These are phyloP conservation scores for Suillus variegatus DNA, from an alignment of 768 basidiomycete genomes.

Conservation along the genomic window DNA sequence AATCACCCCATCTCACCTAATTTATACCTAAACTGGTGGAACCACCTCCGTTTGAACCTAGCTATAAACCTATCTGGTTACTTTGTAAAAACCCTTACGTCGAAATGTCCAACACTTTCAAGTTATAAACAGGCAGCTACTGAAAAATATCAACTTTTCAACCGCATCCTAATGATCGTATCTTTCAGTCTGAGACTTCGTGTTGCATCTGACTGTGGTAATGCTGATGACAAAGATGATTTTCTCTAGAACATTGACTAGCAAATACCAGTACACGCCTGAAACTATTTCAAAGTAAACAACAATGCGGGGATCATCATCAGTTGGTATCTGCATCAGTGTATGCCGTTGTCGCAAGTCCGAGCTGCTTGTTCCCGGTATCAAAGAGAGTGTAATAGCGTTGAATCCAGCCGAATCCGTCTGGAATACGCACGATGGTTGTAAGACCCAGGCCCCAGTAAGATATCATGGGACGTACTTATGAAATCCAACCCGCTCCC, in stretches of 20 bases:
- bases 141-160: too few relatives aligned
- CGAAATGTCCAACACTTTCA: too few relatives aligned
- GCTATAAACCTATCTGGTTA: too few relatives aligned
- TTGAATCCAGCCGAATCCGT: conserved; percentile 59
- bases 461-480: conserved; percentile 36
- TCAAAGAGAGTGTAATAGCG: conserved; percentile 62
- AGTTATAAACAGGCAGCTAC: too few relatives aligned
- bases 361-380: conserved; percentile 28
- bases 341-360: conserved; percentile 35
- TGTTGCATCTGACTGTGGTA: neutral
- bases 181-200: neutral
- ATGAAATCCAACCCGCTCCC: conserved; percentile 70
- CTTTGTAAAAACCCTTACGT: too few relatives aligned
- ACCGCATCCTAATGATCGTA: neutral
- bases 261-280: neutral
- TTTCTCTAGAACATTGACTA: neutral
- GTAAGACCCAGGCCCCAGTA: neutral
- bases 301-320: neutral
- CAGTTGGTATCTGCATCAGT: conserved; percentile 48
- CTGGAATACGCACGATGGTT: conserved; percentile 26
- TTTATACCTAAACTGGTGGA: neutral
- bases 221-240: neutral
- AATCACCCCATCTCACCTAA: neutral
- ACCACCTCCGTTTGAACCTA: neutral
- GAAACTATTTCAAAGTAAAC: neutral